Evolutionary conservation across 1,284 basidiomycete species (phyloP), one percentile per base, ranked within the genome.

Genomic region (Ganoderma boninense): DNA sequence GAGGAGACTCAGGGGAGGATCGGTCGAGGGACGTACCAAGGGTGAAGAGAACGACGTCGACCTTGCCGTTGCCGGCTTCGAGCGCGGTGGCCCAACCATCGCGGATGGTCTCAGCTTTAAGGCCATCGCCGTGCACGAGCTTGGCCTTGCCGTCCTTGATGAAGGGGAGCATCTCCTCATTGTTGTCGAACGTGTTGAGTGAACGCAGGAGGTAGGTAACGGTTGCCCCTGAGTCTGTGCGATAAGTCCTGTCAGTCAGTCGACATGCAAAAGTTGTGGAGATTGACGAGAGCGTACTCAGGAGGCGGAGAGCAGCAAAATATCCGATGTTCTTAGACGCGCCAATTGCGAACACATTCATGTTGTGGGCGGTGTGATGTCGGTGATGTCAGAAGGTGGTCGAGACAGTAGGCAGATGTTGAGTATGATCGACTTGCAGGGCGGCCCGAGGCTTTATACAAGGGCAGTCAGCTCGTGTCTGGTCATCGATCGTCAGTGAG

Each of bases 281-380:
- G 38, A 10, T 38, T 6, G 38, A 38, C 38, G 38, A 38, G 38
- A 26, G 16, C 83, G 49, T 72, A 90, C 88, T 80, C 32, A 90
- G 82, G 1, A 92, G 81, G 20, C 87, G 79, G 40, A 87, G 62
- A 1, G 86, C 80, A 54, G 90, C 78, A 69, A 82, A 82, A 79
- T 90, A 91, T 2, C 90, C 90, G 71, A 90, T 89, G 79, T 91
- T 90, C 65, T 85, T 84, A 13, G 91, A 92, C 8, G 84, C 90
- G 57, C 90, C 90, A 20, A 92, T 81, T 18, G 83, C 79, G 66
- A 89, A 80, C 35, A 81, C 79, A 68, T 84, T 80, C 82, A 84
- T 83, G 65, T 54, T 73, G 57, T 43, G 40, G 32, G 46, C 20
- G 16, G 38, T 0, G 54, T 18, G 54, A 35, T 56, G 38, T 38